Base-by-base conservation (phyloP, 257 asterid genomes). In the Thymus mandschuricus region DNA sequence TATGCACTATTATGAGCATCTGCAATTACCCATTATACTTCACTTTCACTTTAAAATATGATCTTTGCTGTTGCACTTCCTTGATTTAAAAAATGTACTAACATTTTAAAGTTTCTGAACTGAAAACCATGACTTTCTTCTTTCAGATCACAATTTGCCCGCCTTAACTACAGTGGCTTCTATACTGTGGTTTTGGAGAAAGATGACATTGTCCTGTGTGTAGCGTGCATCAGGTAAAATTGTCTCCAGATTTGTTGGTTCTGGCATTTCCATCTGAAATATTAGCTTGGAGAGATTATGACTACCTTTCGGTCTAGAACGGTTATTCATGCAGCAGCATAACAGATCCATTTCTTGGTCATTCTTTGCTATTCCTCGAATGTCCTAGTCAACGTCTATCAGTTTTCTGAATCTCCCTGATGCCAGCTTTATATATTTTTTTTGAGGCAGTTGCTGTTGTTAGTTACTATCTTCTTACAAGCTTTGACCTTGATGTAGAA, bases 181-280 rank as follows among this genome's bases (percentile, higher is more conserved):
- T 89, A 87, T 84, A 88, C 96, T 1, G 86, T 81, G 73, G 76
- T 90, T 68, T 82, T 95, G 91, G 98, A 95, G 88, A 92, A 88
- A 82, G 86, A 95, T 77, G 99, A 95, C 70, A 79, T 83, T 21
- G 45, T 89, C 74, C 66, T 88, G 75, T 90, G 87, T 30, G 96
- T 95, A 63, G 99, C 99, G 66, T 88, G 94, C 74, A 85, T 95
- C 86, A 92, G 99, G 99, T 95, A 83, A 73, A 43, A 40, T n/a
- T 61, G 15, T 68, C 45, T 60, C 27, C n/a, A 28, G 4, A 45
- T 44, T 51, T 40, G 65, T 64, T 13, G 28, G 52, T 40, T 45
- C 71, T 64, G 59, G 62, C 66, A 27, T 57, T 57, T 48, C 52
- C 21, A 29, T 52, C 46, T 35, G 55, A 28, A 48, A 21, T 3